Evolutionary conservation across 2,329 filamentous ascomycete species (phyloP).

Genomic region (Paradendryphiella salina): DNA sequence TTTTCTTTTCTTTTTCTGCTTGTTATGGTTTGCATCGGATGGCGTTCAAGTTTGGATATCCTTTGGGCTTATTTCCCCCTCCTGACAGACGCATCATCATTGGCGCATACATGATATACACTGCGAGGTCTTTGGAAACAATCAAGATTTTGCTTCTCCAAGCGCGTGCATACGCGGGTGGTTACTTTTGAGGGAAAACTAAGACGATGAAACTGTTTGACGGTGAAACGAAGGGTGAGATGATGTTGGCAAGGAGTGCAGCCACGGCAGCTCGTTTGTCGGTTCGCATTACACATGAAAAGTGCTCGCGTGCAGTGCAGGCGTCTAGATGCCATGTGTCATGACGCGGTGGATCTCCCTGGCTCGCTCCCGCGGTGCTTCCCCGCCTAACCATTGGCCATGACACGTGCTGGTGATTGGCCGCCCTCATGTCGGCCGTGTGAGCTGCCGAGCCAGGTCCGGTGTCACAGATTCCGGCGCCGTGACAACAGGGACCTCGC

Average conservation of each 20-base stretch:
- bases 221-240: no score
- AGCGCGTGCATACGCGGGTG: not conserved
- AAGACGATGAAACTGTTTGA: not conserved
- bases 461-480: constrained; percentile 16
- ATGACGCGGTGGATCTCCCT: constrained; percentile 10
- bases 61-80: constrained; percentile 3
- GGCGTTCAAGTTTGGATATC: constrained; percentile 13
- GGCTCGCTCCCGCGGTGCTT: constrained; percentile 3
- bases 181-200: not conserved
- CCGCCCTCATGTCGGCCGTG: constrained; percentile 3
- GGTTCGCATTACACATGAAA: not conserved
- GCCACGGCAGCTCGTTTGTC: not conserved
- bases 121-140: not conserved
- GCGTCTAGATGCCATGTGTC: constrained; percentile 5
- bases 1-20: no score
- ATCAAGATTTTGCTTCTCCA: not conserved
- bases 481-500: constrained; percentile 9
- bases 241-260: not conserved
- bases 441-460: constrained; percentile 1
- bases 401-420: constrained; percentile 21
- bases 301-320: constrained; percentile 9
- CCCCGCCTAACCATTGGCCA: constrained; percentile 7
- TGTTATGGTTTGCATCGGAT: constrained; percentile 11
- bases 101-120: not conserved
- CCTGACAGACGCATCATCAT: constrained; percentile 5